Evolutionary conservation across 2,329 filamentous ascomycete species (phyloP), one percentile per base, ranked within the genome.

Genomic region (Xylaria polymorpha): DNA sequence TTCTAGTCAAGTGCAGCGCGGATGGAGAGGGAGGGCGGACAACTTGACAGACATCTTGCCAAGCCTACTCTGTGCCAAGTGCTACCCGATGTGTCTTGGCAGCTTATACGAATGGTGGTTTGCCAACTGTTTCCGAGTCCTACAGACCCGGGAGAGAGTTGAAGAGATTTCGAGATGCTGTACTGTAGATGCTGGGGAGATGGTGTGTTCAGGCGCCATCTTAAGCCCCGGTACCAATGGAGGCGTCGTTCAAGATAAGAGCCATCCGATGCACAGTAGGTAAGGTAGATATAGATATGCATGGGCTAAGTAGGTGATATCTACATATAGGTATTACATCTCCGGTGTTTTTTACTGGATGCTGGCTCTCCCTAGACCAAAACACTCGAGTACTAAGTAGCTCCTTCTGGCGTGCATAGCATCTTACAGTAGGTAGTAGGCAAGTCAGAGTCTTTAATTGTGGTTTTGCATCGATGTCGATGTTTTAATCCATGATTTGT

Each of bases 1-100:
- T 29, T 29, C 50, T 32, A 15, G 46, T 25, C 22, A 29, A 10
- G 29, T 20, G 50, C 50, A 55, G 35, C 10, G 35, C 7, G 10
- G 35, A 9, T 9, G 35, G 35, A 37, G 46, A 50, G 20, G 50
- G 50, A 14, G 14, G 35, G 25, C 15, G 20, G 12, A n/a, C 51
- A 37, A 18, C 35, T 18, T 25, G 32, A 6, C 55, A 43, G 39
- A 32, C 14, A 44, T 20, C 15, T 18, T 39, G 56, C 56, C 56
- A 59, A 59, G 56, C 35, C 53, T 25, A n/a, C 37, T 12, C 37
- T 43, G 25, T 59, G 56, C 56, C 56, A 59, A 59, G 56, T 59
- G 56, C 37, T 58, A 58, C 56, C 56, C 56, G 39, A 58, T 25
- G 22, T 20, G 9, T 32, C 56, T 59, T 46, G 39, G 56, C 39